phyloP scores from a whole-genome alignment of 2,329 filamentous ascomycete species.

The Pseudogymnoascus pannorum region DNA sequence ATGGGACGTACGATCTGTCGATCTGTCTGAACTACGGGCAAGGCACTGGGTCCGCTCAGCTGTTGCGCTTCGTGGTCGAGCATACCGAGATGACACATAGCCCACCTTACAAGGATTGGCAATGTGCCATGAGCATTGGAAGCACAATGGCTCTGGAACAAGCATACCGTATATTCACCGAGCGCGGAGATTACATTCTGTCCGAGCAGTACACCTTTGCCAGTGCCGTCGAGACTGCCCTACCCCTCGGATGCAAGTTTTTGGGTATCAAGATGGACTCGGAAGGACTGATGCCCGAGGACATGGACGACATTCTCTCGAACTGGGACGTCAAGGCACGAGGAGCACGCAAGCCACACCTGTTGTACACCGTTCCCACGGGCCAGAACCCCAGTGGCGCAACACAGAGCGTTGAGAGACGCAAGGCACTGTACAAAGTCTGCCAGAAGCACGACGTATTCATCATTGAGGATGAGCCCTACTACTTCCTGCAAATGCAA shows the following conservation, averaged over 20 bases:
- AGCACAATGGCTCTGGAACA: constrained; percentile 83
- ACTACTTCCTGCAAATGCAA: constrained; percentile 65
- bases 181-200: constrained; percentile 68
- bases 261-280: constrained; percentile 58
- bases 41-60: constrained; percentile 74
- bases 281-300: constrained; percentile 54
- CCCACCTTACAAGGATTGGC: constrained; percentile 88
- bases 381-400: constrained; percentile 72
- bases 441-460: constrained; percentile 64
- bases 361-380: constrained; percentile 65
- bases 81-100: constrained; percentile 87
- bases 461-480: constrained; percentile 68
- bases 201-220: constrained; percentile 89
- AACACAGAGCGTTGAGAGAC: constrained; percentile 52
- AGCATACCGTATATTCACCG: constrained; percentile 71
- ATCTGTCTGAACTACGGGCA: constrained; percentile 93
- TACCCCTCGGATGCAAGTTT: constrained; percentile 54
- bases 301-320: constrained; percentile 54
- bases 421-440: constrained; percentile 56
- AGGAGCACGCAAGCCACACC: constrained; percentile 55
- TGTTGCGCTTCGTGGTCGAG: constrained; percentile 86
- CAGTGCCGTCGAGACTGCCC: constrained; percentile 59
- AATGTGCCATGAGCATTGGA: constrained; percentile 73
- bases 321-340: constrained; percentile 55
- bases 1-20: constrained; percentile 61